phyloP scores from a whole-genome alignment of 192 early-diverging fungal genomes.

The Backusella westeae region DNA sequence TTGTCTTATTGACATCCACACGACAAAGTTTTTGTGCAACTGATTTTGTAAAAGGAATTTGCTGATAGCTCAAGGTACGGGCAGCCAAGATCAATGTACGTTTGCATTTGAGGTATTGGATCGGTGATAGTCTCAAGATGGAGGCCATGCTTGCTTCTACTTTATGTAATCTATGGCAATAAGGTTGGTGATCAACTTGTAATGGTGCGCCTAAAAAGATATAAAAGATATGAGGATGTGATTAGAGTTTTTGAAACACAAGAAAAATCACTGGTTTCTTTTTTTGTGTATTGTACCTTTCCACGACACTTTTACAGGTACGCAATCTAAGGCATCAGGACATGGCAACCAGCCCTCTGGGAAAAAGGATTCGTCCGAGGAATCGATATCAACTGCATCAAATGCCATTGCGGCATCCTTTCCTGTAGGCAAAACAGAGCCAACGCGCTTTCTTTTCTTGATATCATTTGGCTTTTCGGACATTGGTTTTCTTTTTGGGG shows the following conservation, averaged over 20 bases:
- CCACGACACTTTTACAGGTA: slow-evolving; percentile 28
- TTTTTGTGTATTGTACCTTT: slow-evolving; percentile 24
- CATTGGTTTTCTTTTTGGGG: slow-evolving; percentile 21
- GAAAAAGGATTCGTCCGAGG: slow-evolving; percentile 12
- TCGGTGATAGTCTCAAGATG: slow-evolving; percentile 78
- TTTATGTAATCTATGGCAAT: slow-evolving; percentile 52
- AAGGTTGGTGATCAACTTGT: slow-evolving; percentile 34
- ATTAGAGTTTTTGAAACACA: not conserved
- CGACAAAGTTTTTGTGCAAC: slow-evolving; percentile 89
- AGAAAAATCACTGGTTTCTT: not conserved
- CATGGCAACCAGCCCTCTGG: slow-evolving; percentile 23
- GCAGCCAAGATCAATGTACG: slow-evolving; percentile 68
- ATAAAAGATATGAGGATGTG: not conserved
- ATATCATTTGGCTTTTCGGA: not conserved
- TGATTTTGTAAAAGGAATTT: slow-evolving; percentile 74
- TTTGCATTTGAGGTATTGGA: slow-evolving; percentile 84
- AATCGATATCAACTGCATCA: slow-evolving; percentile 32
- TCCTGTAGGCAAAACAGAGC: slow-evolving; percentile 8
- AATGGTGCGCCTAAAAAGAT: slow-evolving; percentile 39
- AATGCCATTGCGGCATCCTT: slow-evolving; percentile 19
- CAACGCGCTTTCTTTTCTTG: slow-evolving; percentile 16
- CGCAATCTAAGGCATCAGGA: slow-evolving; percentile 16
- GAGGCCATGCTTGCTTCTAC: slow-evolving; percentile 74
- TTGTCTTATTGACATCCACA: slow-evolving; percentile 94
- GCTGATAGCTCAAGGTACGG: slow-evolving; percentile 34